These are phyloP conservation scores for Oxytropis ochrocephala DNA, from an alignment of 306 rosid genomes.

Conservation along the genomic window DNA sequence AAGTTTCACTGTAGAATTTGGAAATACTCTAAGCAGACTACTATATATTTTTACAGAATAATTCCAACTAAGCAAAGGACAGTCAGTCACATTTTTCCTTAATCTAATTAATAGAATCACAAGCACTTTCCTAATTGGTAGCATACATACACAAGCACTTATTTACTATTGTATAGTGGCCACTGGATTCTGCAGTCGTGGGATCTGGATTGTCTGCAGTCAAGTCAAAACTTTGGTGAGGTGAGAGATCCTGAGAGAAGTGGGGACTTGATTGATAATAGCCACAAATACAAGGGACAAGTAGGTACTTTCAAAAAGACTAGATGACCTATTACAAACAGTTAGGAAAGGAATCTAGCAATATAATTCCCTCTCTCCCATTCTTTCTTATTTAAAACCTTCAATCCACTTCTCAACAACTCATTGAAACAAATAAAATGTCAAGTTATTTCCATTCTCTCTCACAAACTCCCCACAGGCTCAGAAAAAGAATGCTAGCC, in stretches of 20 bases:
- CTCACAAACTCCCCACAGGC: slow-evolving; percentile 76
- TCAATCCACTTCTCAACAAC: slow-evolving; percentile 21
- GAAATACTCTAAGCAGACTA: not conserved
- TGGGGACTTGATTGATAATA: not conserved
- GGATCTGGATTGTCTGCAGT: no score
- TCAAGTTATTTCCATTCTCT: slow-evolving; percentile 59
- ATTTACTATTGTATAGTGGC: slow-evolving; percentile 23
- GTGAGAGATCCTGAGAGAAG: no score
- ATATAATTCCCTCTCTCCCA: slow-evolving; percentile 35
- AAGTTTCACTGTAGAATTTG: slow-evolving; percentile 20
- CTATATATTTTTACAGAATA: slow-evolving; percentile 13
- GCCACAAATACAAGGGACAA: slow-evolving; percentile 2
- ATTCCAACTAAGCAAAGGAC: slow-evolving; percentile 23
- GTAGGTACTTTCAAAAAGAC: slow-evolving; percentile 33
- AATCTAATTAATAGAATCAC: slow-evolving; percentile 21
- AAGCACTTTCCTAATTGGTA: not conserved
- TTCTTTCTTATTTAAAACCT: slow-evolving; percentile 51
- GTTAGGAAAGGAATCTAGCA: slow-evolving; percentile 15
- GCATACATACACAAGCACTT: not conserved
- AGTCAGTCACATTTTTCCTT: slow-evolving; percentile 26
- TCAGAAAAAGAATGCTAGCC: slow-evolving; percentile 78
- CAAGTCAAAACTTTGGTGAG: no score
- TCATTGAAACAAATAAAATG: slow-evolving; percentile 32
- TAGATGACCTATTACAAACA: slow-evolving; percentile 11
- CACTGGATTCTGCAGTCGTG: no score